phyloP scores from a whole-genome alignment of 345 rosid species.

The Salix suchowensis region DNA sequence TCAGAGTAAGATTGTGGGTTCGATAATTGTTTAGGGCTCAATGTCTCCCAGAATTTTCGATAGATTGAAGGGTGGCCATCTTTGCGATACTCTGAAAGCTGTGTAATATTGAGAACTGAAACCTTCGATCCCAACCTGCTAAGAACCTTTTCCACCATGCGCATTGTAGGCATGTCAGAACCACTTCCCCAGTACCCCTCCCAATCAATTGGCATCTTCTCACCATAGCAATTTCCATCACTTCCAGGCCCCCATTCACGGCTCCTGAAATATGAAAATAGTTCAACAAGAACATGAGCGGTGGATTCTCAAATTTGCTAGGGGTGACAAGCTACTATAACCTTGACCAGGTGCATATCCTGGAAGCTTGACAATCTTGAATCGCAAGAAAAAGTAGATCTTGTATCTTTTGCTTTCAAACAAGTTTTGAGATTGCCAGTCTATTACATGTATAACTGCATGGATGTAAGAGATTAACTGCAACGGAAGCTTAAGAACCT shows the following conservation, averaged over 20 bases:
- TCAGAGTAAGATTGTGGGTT: conserved; percentile 77
- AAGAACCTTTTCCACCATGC: conserved; percentile 63
- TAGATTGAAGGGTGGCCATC: conserved; percentile 93
- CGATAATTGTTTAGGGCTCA: conserved; percentile 49
- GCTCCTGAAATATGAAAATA: conserved; percentile 49
- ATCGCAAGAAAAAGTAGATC: background rate
- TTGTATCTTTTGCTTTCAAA: background rate
- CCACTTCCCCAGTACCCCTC: conserved; percentile 89
- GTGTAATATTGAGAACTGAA: conserved; percentile 72
- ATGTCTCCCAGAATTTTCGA: conserved; percentile 90
- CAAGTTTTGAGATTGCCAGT: background rate
- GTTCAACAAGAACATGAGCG: conserved; percentile 1
- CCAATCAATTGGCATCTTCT: conserved; percentile 53
- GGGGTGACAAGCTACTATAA: background rate
- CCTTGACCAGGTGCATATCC: background rate
- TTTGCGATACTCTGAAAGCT: conserved; percentile 90
- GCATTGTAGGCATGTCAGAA: conserved; percentile 74
- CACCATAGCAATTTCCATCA: conserved; percentile 74
- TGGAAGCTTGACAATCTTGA: background rate
- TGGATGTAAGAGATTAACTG: background rate
- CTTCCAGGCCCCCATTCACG: conserved; percentile 75
- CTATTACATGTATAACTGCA: background rate
- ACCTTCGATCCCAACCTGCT: conserved; percentile 62
- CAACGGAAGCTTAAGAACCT: background rate
- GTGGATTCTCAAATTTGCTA: background rate